Conservation (phyloP, 306 rosid genomes). For the Medicago lupulina region DNA sequence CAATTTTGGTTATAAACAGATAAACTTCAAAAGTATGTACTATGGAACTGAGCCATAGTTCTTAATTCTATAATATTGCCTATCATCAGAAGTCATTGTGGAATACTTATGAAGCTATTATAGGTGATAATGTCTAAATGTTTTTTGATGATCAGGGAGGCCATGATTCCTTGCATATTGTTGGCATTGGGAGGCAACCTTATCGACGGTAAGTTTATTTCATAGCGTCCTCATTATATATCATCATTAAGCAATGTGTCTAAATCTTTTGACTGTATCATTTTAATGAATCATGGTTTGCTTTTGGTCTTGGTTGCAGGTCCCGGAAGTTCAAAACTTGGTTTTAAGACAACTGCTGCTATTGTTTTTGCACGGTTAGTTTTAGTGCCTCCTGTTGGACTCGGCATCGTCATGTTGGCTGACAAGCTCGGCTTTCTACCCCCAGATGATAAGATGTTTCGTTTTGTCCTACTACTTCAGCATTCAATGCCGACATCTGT, state of each 20-base stretch:
- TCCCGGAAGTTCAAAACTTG: conserved; percentile 98
- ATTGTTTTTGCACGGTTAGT: conserved; percentile 74
- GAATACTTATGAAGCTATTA: conserved; percentile 19
- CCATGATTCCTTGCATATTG: conserved; percentile 99
- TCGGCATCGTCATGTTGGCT: conserved; percentile 89
- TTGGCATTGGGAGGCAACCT: conserved; percentile 98
- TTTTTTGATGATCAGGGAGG: conserved; percentile 75
- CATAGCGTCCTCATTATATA: background rate
- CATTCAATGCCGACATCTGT: conserved; percentile 99
- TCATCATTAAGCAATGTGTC: background rate
- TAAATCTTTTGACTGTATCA: conserved; percentile 23
- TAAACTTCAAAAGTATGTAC: conserved; percentile 27
- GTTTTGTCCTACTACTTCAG: conserved; percentile 91
- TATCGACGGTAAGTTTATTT: conserved; percentile 74
- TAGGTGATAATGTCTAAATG: conserved; percentile 38
- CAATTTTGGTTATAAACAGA: conserved; percentile 6
- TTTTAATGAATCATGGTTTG: conserved; percentile 18
- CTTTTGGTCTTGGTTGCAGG: conserved; percentile 59
- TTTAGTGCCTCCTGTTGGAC: conserved; percentile 89
- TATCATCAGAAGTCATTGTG: background rate
- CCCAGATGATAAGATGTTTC: conserved; percentile 81
- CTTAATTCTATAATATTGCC: conserved; percentile 2
- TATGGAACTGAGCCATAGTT: conserved; percentile 1
- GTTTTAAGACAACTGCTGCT: conserved; percentile 85
- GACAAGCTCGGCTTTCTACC: conserved; percentile 98